phyloP scores from a whole-genome alignment of 352 stramenopile genomes.

The Halophytophthora batemanensis region DNA sequence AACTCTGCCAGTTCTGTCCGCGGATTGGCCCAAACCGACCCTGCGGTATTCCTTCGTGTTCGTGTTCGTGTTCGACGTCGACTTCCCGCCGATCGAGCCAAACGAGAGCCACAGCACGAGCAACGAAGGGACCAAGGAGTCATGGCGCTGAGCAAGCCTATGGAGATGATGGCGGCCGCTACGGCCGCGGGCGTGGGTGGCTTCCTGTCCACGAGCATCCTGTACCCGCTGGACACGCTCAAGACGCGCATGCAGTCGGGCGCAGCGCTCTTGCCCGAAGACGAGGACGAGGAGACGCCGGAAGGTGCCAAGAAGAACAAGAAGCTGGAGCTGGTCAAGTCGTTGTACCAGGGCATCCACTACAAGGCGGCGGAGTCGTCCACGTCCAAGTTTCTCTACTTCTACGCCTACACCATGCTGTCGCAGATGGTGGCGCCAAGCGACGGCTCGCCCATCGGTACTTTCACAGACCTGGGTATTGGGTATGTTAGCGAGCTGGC shows the following conservation, averaged over 20 bases:
- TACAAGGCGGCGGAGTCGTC: slow-evolving; percentile 84
- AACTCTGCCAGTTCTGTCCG: no score
- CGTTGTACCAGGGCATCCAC: slow-evolving; percentile 78
- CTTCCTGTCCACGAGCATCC: slow-evolving; percentile 68
- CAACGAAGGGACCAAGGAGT: background rate
- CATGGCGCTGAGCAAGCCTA: slow-evolving; percentile 76
- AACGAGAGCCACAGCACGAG: background rate
- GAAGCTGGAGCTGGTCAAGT: slow-evolving; percentile 45
- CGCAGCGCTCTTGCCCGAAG: slow-evolving; percentile 43
- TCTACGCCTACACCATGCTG: slow-evolving; percentile 87
- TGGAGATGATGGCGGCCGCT: slow-evolving; percentile 78
- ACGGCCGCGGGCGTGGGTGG: slow-evolving; percentile 73
- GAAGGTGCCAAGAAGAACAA: slow-evolving; percentile 22
- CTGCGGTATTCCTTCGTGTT: no score
- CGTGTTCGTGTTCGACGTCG: no score
- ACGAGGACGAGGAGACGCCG: slow-evolving; percentile 21
- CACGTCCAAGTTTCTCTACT: slow-evolving; percentile 89
- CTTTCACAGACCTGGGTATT: slow-evolving; percentile 65
- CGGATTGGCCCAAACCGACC: no score
- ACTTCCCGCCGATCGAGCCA: no score
- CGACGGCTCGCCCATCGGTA: slow-evolving; percentile 62
- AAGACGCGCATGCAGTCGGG: slow-evolving; percentile 88
- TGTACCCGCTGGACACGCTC: slow-evolving; percentile 86
- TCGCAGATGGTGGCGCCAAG: slow-evolving; percentile 54
- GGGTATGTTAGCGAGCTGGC: slow-evolving; percentile 82